Evolutionary conservation across 2,329 filamentous ascomycete species (phyloP), one percentile per base, ranked within the genome.

Genomic region (Pyrenochaeta sp.): DNA sequence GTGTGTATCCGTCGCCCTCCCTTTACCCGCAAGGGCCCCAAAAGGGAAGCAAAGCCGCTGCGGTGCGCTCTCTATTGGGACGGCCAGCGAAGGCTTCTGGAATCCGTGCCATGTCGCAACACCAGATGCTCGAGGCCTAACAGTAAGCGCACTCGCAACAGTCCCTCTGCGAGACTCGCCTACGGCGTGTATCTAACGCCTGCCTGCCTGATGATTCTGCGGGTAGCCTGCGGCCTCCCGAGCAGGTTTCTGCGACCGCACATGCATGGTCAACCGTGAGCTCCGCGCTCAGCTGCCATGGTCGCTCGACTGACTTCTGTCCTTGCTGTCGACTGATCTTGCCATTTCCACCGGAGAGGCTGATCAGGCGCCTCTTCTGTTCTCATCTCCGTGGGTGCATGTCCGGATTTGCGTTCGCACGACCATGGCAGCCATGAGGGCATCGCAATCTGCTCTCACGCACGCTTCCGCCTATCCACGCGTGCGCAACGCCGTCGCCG

Each of bases 341-440:
- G 64, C 68, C 65, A 69, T 69, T 69, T 72, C 62, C 68, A 67
- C 65, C 52, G 36, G 34, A 54, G 52, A 66, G 65, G 64, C 68
- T 66, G 68, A 69, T 68, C 61, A 53, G 59, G 61, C 70, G 71
- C 68, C 68, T 62, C 62, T 68, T 61, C 56, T 59, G 55, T 54
- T 61, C 39, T 75, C 72, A 75, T 76, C 68, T 77, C 74, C 71
- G 72, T 66, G 66, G 66, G 62, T 65, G 64, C 66, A 72, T 62
- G 58, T 51, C 58, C 58, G 62, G 65, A 65, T 59, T 52, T 58
- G 54, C 54, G 53, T 54, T 50, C 32, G 56, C 59, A 57, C 61
- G 52, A 59, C 49, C 44, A 46, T 64, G 62, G 62, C 64, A 57
- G 68, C 69, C 67, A 67, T 69, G 62, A 69, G 63, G 56, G 56